Evolutionary conservation across 257 asterid species (phyloP).

Genomic region (Linaria vulgaris): DNA sequence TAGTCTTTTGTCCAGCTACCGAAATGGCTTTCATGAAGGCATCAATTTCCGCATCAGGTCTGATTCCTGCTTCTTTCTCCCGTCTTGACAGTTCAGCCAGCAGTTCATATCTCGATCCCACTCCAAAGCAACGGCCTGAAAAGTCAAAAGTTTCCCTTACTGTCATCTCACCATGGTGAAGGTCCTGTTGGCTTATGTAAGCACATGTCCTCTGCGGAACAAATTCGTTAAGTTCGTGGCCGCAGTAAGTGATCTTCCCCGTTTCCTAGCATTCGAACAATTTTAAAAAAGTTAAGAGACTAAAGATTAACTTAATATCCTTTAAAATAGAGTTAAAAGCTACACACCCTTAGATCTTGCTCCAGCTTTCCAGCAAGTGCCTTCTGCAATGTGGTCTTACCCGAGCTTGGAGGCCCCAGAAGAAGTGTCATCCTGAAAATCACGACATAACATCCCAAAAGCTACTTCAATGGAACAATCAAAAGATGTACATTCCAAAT

Average conservation of each 20-base stretch:
- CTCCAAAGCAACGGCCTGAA: slow-evolving; percentile 34
- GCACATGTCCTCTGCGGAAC: slow-evolving; percentile 36
- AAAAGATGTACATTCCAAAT: too few relatives aligned
- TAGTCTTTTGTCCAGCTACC: slow-evolving; percentile 31
- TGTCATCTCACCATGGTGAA: slow-evolving; percentile 41
- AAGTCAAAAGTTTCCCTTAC: slow-evolving; percentile 33
- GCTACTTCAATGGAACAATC: background rate
- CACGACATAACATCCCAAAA: background rate
- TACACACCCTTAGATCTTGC: slow-evolving; percentile 26
- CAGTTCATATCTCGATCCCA: slow-evolving; percentile 31
- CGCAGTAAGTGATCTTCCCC: slow-evolving; percentile 34
- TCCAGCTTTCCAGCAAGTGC: too few relatives aligned
- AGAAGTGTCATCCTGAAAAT: slow-evolving; percentile 21
- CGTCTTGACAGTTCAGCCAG: slow-evolving; percentile 31
- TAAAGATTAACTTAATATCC: too few relatives aligned
- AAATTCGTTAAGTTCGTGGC: slow-evolving; percentile 35
- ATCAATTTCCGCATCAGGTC: slow-evolving; percentile 36
- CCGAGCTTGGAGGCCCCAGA: too few relatives aligned
- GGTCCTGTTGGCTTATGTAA: slow-evolving; percentile 37
- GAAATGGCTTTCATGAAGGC: slow-evolving; percentile 3
- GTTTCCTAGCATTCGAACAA: slow-evolving; percentile 19
- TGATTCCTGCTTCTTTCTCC: slow-evolving; percentile 31
- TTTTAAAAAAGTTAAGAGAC: background rate
- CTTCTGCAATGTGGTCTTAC: too few relatives aligned
- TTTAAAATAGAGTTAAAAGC: too few relatives aligned